Base-by-base conservation (phyloP, 306 rosid genomes). In the Prinsepia uniflora region DNA sequence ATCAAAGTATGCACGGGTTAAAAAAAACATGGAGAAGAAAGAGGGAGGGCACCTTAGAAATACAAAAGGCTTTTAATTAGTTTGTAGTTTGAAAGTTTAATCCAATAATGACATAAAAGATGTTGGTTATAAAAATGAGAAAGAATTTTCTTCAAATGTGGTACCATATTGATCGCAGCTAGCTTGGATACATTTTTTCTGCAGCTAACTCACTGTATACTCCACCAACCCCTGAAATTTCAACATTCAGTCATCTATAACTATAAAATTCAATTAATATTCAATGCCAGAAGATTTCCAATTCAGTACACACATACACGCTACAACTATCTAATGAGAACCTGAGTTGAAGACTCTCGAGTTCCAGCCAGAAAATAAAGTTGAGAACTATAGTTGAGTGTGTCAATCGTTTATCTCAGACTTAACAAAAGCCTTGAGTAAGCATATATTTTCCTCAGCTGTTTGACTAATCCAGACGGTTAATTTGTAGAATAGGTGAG, bases 121-220 rank as follows among this genome's bases (percentile, higher is more conserved):
- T 12, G 30, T n/a, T 8, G 34, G 17, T 41, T 44, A 18, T 1
- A 69, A 66, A 9, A 78, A 36, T 70, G 12, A 48, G 36, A 12
- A 50, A 71, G 48, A 43, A 10, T 52, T 79, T 55, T 91, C 99
- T 65, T 94, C 91, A 78, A 94, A 94, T 74, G 97, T 91, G 0
- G 95, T 81, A 39, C 91, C 96, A 71, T 91, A 94, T 77, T 91
- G 92, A 67, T 91, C 96, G 43, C 97, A 94, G 91, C 12, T 97
- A 94, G 76, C 87, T 89, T 19, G 95, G 99, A 66, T 94, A 94
- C 8, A 97, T 97, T 83, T 94, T 91, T 65, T 80, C 87, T 0
- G 97, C 96, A 2, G 99, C 99, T 12, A 90, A 83, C 75, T 91
- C 99, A 53, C 99, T 89, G 63, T 89, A 91, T 70, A 97, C 97